These are phyloP conservation scores for Emericellopsis cladophorae DNA, from an alignment of 2,329 filamentous ascomycete genomes.

Conservation along the genomic window DNA sequence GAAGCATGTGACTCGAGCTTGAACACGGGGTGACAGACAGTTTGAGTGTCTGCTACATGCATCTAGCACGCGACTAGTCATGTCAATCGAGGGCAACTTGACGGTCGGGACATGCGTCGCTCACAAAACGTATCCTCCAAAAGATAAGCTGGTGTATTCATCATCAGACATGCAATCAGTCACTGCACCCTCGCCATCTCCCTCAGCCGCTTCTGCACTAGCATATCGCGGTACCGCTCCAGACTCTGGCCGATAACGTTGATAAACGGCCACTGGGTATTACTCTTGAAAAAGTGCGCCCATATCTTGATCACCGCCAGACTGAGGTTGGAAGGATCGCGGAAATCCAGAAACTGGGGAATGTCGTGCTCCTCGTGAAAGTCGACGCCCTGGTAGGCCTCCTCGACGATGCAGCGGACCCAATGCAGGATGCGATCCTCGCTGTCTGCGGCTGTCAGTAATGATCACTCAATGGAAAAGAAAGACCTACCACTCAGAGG, in stretches of 20 bases:
- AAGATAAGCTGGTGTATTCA: too few species aligned
- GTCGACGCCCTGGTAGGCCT: conserved; percentile 24
- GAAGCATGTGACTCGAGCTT: too few species aligned
- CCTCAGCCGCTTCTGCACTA: conserved; percentile 1
- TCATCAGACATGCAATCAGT: too few species aligned
- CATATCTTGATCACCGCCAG: conserved; percentile 29
- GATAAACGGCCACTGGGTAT: conserved; percentile 34
- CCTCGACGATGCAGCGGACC: conserved; percentile 30
- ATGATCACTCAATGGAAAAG: not conserved
- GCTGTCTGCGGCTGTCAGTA: conserved; percentile 13
- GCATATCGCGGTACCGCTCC: conserved; percentile 18
- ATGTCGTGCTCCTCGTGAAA: conserved; percentile 21
- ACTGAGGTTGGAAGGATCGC: conserved; percentile 17
- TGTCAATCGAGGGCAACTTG: too few species aligned
- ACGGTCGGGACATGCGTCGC: too few species aligned
- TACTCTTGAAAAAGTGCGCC: conserved; percentile 32
- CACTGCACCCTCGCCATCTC: too few species aligned
- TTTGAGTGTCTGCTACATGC: too few species aligned
- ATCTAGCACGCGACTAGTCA: too few species aligned
- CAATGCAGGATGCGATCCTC: conserved; percentile 32
- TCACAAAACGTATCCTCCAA: too few species aligned
- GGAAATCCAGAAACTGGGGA: conserved; percentile 3
- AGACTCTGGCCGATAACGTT: conserved; percentile 28
- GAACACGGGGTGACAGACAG: too few species aligned
- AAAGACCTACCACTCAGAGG: conserved; percentile 14